Percentiles rank a stretch among this genome's conserved stretches.
These are phyloP conservation scores for Botryotinia convoluta DNA, from an alignment of 2,329 filamentous ascomycete genomes.

Conservation along the genomic window DNA sequence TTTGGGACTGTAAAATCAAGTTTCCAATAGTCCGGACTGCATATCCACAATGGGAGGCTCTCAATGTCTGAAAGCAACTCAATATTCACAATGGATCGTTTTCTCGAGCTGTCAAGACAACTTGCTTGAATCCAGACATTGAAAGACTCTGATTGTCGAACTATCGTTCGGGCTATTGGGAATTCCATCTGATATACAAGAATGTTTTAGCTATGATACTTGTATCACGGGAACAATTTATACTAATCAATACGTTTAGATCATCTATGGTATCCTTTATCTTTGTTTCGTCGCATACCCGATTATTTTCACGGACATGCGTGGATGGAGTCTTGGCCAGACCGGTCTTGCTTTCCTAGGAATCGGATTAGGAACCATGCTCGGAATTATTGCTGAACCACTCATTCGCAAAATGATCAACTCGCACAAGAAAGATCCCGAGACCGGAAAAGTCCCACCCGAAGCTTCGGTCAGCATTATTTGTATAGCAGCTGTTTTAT, in stretches of 20 bases:
- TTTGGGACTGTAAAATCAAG: background rate
- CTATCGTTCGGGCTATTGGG: background rate
- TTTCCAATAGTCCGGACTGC: background rate
- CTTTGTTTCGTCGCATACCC: conserved; percentile 90
- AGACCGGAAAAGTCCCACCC: conserved; percentile 69
- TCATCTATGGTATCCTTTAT: conserved; percentile 84
- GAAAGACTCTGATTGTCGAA: background rate
- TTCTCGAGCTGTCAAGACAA: background rate
- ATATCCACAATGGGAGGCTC: background rate
- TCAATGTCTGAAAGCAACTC: background rate
- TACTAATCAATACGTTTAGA: conserved; percentile 28
- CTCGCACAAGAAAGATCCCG: conserved; percentile 68
- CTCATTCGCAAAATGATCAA: conserved; percentile 77
- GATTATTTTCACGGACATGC: conserved; percentile 69
- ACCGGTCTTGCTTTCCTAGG: conserved; percentile 78
- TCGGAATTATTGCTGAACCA: conserved; percentile 64
- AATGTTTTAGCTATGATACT: background rate
- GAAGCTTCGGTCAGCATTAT: conserved; percentile 82
- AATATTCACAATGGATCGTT: background rate
- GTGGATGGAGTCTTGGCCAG: conserved; percentile 73
- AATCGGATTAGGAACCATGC: conserved; percentile 60
- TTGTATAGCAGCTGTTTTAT: conserved; percentile 70
- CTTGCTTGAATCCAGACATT: background rate
- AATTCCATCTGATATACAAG: background rate
- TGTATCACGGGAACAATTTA: background rate